Percentiles rank a stretch among this genome's conserved stretches.
phyloP scores from a whole-genome alignment of 305 asterid species.

The Fraxinus sp. region DNA sequence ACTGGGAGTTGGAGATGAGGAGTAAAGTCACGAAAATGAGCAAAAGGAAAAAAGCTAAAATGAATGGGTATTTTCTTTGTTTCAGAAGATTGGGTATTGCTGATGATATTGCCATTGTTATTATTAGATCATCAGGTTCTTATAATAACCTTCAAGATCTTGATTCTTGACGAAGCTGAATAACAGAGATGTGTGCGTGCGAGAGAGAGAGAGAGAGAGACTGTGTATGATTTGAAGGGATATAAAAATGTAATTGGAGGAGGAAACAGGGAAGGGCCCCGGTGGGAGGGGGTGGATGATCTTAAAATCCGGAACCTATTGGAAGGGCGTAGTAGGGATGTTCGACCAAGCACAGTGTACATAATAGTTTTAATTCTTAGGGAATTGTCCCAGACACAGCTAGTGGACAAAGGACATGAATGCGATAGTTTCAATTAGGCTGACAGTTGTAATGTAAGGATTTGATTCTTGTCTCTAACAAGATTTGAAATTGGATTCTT shows the following conservation, averaged over 20 bases:
- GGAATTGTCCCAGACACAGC: too few relatives aligned
- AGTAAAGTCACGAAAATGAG: conserved; percentile 54
- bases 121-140: background rate
- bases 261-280: conserved; percentile 14
- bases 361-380: too few relatives aligned
- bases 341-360: too few relatives aligned
- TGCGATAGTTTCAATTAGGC: too few relatives aligned
- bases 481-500: too few relatives aligned
- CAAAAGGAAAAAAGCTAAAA: conserved; percentile 57
- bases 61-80: conserved; percentile 70
- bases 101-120: conserved; percentile 43
- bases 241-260: background rate
- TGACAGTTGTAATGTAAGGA: too few relatives aligned
- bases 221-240: too few relatives aligned
- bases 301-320: background rate
- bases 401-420: too few relatives aligned
- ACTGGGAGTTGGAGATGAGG: conserved; percentile 65
- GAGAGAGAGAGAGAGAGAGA: too few relatives aligned
- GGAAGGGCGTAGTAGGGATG: too few relatives aligned
- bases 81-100: conserved; percentile 54
- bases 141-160: conserved; percentile 20
- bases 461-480: too few relatives aligned
- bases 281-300: background rate
- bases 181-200: background rate
- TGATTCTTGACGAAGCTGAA: background rate